Conservation (phyloP, 2,329 filamentous ascomycete genomes). For the Cytospora chrysosperma region DNA sequence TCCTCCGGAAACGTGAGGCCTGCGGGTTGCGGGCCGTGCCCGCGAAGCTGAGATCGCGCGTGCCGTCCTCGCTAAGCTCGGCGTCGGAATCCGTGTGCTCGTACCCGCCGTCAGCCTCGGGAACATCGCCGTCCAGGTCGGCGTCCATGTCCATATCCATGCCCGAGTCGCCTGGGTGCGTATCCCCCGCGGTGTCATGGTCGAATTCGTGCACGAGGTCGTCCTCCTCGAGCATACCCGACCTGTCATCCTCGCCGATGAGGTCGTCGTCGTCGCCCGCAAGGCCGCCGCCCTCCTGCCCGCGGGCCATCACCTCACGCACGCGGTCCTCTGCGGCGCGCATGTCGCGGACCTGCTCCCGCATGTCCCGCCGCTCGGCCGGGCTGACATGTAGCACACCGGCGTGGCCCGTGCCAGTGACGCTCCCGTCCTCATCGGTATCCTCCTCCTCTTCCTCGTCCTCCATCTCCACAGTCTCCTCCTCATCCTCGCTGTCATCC, state of each 20-base stretch:
- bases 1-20: conserved; percentile 19
- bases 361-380: conserved; percentile 43
- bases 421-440: conserved; percentile 41
- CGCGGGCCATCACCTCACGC: conserved; percentile 55
- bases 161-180: conserved; percentile 27
- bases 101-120: conserved; percentile 64
- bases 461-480: conserved; percentile 38
- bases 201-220: conserved; percentile 46
- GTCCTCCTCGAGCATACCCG: conserved; percentile 63
- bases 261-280: conserved; percentile 55
- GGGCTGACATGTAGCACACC: conserved; percentile 31
- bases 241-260: conserved; percentile 53
- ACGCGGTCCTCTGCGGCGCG: conserved; percentile 61
- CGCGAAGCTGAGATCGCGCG: conserved; percentile 33
- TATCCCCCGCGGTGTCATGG: conserved; percentile 27
- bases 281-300: conserved; percentile 44
- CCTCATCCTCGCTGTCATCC: conserved; percentile 41
- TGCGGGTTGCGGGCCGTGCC: conserved; percentile 20
- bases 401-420: conserved; percentile 30
- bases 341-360: conserved; percentile 51
- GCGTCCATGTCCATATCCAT: conserved; percentile 59
- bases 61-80: conserved; percentile 48
- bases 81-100: conserved; percentile 78
- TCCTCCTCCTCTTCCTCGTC: conserved; percentile 43
- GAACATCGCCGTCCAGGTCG: conserved; percentile 71